These are phyloP conservation scores for Penicillium taxi DNA, from an alignment of 495 filamentous ascomycete genomes.

Conservation along the genomic window DNA sequence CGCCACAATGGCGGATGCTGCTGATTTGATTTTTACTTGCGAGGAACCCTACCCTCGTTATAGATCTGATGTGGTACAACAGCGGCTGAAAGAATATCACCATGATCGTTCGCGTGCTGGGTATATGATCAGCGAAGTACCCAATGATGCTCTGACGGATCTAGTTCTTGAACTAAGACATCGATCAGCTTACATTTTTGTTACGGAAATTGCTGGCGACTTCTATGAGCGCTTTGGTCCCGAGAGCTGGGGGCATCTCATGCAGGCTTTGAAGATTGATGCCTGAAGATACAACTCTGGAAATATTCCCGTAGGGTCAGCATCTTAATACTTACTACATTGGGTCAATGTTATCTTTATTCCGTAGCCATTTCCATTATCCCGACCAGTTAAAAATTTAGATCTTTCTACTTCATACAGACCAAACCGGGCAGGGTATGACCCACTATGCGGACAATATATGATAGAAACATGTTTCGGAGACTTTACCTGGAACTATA, in stretches of 20 bases:
- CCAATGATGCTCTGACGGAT: neutral
- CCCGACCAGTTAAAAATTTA: no score
- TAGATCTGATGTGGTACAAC: conserved; percentile 1
- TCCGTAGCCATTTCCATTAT: no score
- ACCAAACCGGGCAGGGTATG: no score
- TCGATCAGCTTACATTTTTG: neutral
- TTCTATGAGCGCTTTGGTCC: conserved; percentile 5
- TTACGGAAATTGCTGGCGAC: conserved; percentile 2
- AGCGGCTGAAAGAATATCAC: neutral
- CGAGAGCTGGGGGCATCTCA: neutral
- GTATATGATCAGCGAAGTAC: conserved; percentile 1
- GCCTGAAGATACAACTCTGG: no score
- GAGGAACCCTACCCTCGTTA: conserved; percentile 4
- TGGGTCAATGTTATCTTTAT: neutral
- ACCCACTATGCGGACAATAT: no score
- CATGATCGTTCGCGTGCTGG: neutral
- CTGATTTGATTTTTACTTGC: conserved; percentile 3
- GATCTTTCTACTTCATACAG: no score
- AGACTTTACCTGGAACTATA: no score
- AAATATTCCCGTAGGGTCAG: no score
- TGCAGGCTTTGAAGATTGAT: conserved; percentile 4
- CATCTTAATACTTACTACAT: no score
- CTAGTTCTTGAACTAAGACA: conserved; percentile 1
- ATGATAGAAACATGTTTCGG: no score
- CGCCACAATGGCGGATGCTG: neutral